These are phyloP conservation scores for Dissophora ornata DNA, from an alignment of 192 early-diverging fungal genomes.

Conservation along the genomic window DNA sequence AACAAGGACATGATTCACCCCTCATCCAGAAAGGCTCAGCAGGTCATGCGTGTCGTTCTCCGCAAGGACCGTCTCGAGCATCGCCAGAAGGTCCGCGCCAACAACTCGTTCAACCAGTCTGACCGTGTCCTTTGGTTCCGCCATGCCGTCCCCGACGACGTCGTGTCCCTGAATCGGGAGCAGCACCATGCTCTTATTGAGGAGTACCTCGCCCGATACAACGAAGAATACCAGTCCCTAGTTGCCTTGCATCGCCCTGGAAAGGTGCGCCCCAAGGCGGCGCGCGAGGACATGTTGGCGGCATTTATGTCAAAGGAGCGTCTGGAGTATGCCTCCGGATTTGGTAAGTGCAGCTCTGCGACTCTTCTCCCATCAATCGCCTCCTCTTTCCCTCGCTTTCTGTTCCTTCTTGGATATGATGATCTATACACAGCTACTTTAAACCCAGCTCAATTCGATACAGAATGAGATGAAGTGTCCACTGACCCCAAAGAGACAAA, in stretches of 20 bases:
- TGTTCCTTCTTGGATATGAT: conserved; percentile 26
- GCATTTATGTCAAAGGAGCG: conserved; percentile 58
- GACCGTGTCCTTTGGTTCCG: conserved; percentile 67
- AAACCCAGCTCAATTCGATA: conserved; percentile 39
- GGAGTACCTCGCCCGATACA: conserved; percentile 61
- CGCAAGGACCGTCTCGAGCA: conserved; percentile 63
- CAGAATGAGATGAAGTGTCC: conserved; percentile 36
- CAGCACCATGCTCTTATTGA: conserved; percentile 30
- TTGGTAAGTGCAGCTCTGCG: conserved; percentile 52
- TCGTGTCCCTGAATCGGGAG: conserved; percentile 16
- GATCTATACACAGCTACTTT: conserved; percentile 52
- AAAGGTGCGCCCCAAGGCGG: conserved; percentile 59
- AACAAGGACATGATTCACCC: conserved; percentile 66
- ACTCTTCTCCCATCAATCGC: not conserved
- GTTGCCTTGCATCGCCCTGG: conserved; percentile 51
- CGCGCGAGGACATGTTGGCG: conserved; percentile 55
- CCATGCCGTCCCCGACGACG: conserved; percentile 61
- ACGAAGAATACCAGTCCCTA: conserved; percentile 60
- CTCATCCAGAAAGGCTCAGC: conserved; percentile 66
- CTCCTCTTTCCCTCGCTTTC: not conserved
- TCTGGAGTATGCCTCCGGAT: conserved; percentile 63
- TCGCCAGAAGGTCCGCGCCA: conserved; percentile 42
- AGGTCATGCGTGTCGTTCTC: conserved; percentile 59
- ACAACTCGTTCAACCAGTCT: conserved; percentile 37
- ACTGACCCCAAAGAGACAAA: conserved; percentile 1